Evolutionary conservation across 139 green algal genomes (phyloP).

Genomic region (Tetraselmis chui): DNA sequence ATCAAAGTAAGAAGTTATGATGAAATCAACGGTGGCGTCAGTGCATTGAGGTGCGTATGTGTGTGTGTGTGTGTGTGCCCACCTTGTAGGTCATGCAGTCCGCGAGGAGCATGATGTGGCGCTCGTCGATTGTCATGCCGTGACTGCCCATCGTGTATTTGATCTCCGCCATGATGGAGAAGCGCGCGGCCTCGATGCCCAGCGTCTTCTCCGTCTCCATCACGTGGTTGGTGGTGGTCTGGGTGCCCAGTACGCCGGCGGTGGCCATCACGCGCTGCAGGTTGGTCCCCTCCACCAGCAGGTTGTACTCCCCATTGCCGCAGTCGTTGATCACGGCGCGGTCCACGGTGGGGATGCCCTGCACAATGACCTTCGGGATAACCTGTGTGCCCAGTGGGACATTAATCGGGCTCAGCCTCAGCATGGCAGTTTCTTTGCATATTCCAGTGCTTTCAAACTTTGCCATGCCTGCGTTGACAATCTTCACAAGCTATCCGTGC

Average conservation of each 20-base stretch:
- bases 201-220: constrained; percentile 77
- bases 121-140: constrained; percentile 92
- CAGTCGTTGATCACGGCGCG: constrained; percentile 83
- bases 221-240: constrained; percentile 89
- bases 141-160: constrained; percentile 82
- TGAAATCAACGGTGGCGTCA: not conserved
- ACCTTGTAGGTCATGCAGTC: constrained; percentile 98
- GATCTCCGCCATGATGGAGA: constrained; percentile 86
- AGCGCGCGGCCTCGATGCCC: constrained; percentile 88
- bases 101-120: constrained; percentile 95
- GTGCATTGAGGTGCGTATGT: constrained; percentile 1
- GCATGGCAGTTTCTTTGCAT: constrained; percentile 4
- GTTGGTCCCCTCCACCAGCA: constrained; percentile 63
- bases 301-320: constrained; percentile 40
- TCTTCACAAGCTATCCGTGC: no score
- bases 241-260: constrained; percentile 59
- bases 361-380: constrained; percentile 70
- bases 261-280: constrained; percentile 75
- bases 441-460: no score
- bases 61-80: constrained; percentile 1
- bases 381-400: constrained; percentile 20
- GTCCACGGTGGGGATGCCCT: constrained; percentile 79
- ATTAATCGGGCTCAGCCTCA: constrained; percentile 11
- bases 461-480: no score
- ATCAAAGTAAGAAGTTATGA: not conserved